These are phyloP conservation scores for Somion occarium DNA, from an alignment of 1,284 basidiomycete species.

Conservation along the genomic window DNA sequence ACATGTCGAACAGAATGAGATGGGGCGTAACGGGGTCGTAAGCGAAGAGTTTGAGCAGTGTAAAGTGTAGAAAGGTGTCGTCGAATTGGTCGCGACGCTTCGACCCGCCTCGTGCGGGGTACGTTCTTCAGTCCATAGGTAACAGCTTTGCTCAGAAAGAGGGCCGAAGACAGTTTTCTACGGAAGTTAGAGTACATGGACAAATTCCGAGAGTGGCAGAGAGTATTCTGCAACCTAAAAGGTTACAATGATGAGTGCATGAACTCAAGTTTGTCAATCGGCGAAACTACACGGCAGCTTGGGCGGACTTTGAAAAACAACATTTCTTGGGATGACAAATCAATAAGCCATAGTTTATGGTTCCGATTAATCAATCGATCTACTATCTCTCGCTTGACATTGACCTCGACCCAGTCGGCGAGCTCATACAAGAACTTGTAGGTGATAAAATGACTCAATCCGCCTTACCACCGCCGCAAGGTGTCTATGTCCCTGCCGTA, in stretches of 20 bases:
- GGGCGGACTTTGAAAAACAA: not conserved
- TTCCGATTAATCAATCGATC: not conserved
- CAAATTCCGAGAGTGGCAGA: not conserved
- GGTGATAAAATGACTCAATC: too few relatives aligned
- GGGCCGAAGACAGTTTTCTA: constrained; percentile 33
- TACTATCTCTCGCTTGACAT: not conserved
- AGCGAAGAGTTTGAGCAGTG: constrained; percentile 34
- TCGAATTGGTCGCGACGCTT: constrained; percentile 39
- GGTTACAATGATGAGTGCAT: not conserved
- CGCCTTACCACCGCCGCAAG: constrained; percentile 47
- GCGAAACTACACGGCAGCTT: not conserved
- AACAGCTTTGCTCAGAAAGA: constrained; percentile 39
- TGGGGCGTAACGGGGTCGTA: constrained; percentile 42
- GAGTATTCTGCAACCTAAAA: not conserved
- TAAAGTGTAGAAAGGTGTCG: constrained; percentile 55
- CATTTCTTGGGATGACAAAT: not conserved
- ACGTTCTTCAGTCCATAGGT: constrained; percentile 46
- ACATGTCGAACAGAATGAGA: constrained; percentile 49
- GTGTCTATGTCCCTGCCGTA: constrained; percentile 73
- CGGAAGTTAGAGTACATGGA: constrained; percentile 42
- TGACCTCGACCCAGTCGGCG: too few relatives aligned
- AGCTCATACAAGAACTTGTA: too few relatives aligned
- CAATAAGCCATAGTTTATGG: not conserved
- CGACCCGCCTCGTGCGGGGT: constrained; percentile 23
- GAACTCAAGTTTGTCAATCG: not conserved